Percentiles rank a stretch among this genome's conserved stretches.
Conservation (phyloP, 768 basidiomycete genomes). For the Cantharellus cinnabarinus region DNA sequence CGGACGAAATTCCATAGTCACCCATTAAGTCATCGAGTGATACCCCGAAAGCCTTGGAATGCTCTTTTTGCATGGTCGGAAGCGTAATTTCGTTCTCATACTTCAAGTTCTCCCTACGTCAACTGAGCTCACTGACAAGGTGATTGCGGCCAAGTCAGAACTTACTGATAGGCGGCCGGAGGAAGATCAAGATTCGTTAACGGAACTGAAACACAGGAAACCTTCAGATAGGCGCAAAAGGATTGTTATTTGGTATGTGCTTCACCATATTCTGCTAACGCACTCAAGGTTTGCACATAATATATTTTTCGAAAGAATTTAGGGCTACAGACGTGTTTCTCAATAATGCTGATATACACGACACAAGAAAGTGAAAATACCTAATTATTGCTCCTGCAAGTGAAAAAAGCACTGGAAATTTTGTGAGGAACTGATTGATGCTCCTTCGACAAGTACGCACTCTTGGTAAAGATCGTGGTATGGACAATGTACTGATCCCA, state of each 20-base stretch:
- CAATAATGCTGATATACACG: neutral
- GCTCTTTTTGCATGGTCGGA: constrained; percentile 29
- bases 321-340: constrained; percentile 29
- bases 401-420: constrained; percentile 57
- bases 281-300: constrained; percentile 59
- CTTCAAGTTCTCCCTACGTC: constrained; percentile 52
- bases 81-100: constrained; percentile 48
- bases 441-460: constrained; percentile 20
- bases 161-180: constrained; percentile 64
- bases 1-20: constrained; percentile 58
- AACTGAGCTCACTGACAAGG: neutral
- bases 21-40: constrained; percentile 74
- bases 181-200: constrained; percentile 77
- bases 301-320: constrained; percentile 77
- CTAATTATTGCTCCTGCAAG: constrained; percentile 75
- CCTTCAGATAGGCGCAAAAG: too few species aligned
- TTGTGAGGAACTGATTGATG: constrained; percentile 2
- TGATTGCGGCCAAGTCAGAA: constrained; percentile 4
- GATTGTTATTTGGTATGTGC: too few species aligned
- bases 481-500: constrained; percentile 56
- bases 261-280: constrained; percentile 37
- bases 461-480: constrained; percentile 74
- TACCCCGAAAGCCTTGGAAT: constrained; percentile 55
- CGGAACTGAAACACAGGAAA: constrained; percentile 23
- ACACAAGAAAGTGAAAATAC: constrained; percentile 17